Evolutionary conservation across 2,329 filamentous ascomycete species (phyloP).

Genomic region (Ciborinia camelliae): DNA sequence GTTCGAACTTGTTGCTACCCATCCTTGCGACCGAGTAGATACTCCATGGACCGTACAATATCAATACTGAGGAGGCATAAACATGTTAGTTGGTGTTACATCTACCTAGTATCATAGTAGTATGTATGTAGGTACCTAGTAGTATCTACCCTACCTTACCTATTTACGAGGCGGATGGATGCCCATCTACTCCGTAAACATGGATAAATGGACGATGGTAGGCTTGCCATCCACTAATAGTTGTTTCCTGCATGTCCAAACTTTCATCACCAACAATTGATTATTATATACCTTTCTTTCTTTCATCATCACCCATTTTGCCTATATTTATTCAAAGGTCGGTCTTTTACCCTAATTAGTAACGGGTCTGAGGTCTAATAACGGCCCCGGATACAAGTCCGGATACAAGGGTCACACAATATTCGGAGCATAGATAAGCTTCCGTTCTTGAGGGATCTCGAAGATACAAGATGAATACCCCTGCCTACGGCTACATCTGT

Average conservation of each 20-base stretch:
- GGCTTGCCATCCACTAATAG: background rate
- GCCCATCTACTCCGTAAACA: background rate
- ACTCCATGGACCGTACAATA: too few relatives aligned
- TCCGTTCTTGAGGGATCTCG: background rate
- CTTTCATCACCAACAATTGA: background rate
- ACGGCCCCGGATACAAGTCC: background rate
- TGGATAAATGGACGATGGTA: background rate
- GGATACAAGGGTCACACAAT: background rate
- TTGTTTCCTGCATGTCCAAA: conserved; percentile 1
- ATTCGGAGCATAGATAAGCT: background rate
- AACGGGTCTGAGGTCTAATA: background rate
- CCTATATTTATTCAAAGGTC: background rate
- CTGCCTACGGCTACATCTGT: background rate
- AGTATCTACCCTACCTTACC: background rate
- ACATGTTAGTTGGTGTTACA: too few relatives aligned
- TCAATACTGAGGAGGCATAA: too few relatives aligned
- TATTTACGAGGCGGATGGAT: background rate
- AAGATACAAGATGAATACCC: conserved; percentile 1
- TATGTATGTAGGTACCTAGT: too few relatives aligned
- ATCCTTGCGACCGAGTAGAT: background rate
- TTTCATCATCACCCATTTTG: background rate
- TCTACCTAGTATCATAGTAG: too few relatives aligned
- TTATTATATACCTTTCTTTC: background rate
- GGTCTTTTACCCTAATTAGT: background rate
- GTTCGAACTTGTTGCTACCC: background rate